Evolutionary conservation across 1,284 basidiomycete species (phyloP), one percentile per base, ranked within the genome.

Genomic region (Leccinum angustisporum): DNA sequence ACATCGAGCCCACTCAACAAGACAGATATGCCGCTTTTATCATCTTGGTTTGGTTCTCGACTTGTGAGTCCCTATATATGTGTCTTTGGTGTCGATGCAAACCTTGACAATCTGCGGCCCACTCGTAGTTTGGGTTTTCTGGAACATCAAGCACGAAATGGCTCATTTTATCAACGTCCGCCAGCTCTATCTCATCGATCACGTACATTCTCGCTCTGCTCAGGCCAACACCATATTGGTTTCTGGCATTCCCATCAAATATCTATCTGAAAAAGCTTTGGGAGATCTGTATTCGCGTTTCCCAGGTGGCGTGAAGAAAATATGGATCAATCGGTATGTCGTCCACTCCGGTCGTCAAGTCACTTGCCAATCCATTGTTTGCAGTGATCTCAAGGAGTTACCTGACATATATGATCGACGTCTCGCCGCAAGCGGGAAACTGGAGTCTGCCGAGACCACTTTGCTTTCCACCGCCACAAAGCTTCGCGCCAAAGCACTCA

Each of bases 171-270:
- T 97, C 67, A 81, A 83, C 60, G 82, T 87, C 16, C 93, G 97
- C 36, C 95, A 98, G 73, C 82, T 87, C 57, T 92, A 94, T 80
- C 86, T 99, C 56, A 86, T 93, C 64, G 86, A 88, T 62, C 81
- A 83, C 10, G 77, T 78, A n/a, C 91, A 97, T 71, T 80, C 91
- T 0, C 78, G 82, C 43, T 85, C 87, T 6, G 86, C 91, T 0
- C 92, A 95, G 77, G 91, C 95, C 2, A 91, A 88, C 66, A 97
- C 96, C 3, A 83, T 99, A 18, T 86, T 95, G 54, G 82, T 98
- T 65, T 94, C 94, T 14, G 94, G 94, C 53, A 87, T 99, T 7
- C 95, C 96, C n/a, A 76, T 84, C 52, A 84, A 87, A 59, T 89
- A 90, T 69, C 86, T 95, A 46, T 83, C 81, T 6, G 83, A 85